Evolutionary conservation across 2,329 filamentous ascomycete genomes (phyloP).

Genomic region (Teratosphaeria viscida): DNA sequence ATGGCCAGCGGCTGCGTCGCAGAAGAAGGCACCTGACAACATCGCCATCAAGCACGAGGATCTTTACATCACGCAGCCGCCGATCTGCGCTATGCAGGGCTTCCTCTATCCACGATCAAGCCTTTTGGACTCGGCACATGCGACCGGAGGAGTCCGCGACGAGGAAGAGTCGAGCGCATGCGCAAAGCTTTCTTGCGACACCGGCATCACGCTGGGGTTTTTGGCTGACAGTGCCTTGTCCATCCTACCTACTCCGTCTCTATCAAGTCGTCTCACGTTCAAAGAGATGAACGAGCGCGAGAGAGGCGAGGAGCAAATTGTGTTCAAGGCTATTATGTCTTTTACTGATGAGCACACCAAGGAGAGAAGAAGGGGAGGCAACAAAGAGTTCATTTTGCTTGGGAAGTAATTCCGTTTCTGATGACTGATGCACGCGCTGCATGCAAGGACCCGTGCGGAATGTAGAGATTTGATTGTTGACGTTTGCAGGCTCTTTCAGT

Average conservation of each 20-base stretch:
- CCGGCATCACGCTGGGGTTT: slow-evolving; percentile 20
- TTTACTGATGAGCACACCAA: slow-evolving; percentile 10
- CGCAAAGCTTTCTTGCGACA: slow-evolving; percentile 19
- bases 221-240: slow-evolving; percentile 17
- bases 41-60: slow-evolving; percentile 5
- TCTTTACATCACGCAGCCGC: slow-evolving; percentile 17
- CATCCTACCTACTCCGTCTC: slow-evolving; percentile 6
- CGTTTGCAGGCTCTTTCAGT: background rate
- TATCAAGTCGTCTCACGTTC: background rate
- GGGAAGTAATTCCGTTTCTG: background rate
- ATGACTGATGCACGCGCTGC: background rate
- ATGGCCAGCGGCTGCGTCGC: slow-evolving; percentile 7
- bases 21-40: background rate
- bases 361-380: slow-evolving; percentile 6
- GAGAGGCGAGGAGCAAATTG: background rate
- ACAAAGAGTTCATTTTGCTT: background rate
- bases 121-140: background rate
- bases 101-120: slow-evolving; percentile 5
- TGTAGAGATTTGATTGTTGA: background rate
- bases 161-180: background rate
- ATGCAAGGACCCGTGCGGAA: background rate
- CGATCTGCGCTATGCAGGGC: slow-evolving; percentile 16
- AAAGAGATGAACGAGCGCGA: background rate
- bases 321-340: slow-evolving; percentile 21
- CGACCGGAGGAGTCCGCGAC: background rate